These are phyloP conservation scores for Brachypodium distachyon DNA, from an alignment of 202 grass and related monocot genomes.

Conservation along the genomic window DNA sequence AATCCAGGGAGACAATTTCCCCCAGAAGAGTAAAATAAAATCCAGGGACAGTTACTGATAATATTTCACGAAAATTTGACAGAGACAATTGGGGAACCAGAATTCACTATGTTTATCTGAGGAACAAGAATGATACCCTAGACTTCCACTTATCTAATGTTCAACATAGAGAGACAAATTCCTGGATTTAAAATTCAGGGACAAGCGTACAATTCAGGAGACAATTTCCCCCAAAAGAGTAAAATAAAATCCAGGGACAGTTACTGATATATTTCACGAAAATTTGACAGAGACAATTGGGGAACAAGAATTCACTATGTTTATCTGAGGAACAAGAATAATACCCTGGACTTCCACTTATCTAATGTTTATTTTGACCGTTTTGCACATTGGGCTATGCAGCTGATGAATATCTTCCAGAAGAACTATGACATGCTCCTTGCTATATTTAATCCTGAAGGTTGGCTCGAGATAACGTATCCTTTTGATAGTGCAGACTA, in stretches of 20 bases:
- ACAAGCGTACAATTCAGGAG: background rate
- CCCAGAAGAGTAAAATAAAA: background rate
- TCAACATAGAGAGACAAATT: background rate
- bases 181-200: background rate
- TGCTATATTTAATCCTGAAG: slow-evolving; percentile 85
- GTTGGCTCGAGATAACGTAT: slow-evolving; percentile 99
- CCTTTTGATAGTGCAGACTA: slow-evolving; percentile 18
- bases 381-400: background rate
- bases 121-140: background rate
- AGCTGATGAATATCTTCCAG: slow-evolving; percentile 88
- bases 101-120: background rate
- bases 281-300: background rate
- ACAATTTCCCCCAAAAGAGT: background rate
- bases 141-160: background rate
- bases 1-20: background rate
- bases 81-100: no score
- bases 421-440: slow-evolving; percentile 86
- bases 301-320: background rate
- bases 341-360: background rate
- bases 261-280: background rate
- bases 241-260: background rate
- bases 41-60: background rate
- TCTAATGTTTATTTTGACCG: background rate
- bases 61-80: background rate
- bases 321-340: background rate